Base-by-base conservation (phyloP, 208 protist species). In the Leptomonas pyrrhocoris region DNA sequence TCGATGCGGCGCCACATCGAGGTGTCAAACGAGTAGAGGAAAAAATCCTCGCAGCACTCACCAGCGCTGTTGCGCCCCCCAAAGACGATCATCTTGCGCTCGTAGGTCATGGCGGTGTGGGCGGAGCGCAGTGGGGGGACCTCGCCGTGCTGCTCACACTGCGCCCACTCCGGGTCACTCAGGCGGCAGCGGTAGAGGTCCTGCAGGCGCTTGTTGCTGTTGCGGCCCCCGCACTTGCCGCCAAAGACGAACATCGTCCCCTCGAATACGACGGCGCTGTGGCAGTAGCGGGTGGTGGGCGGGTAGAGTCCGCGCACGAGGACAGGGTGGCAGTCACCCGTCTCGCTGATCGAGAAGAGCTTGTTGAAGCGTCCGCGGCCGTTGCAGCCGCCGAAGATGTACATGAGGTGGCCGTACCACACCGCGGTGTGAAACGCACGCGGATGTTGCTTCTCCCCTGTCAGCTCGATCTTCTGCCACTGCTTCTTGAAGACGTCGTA, bases 321-420 rank as follows among this genome's bases (percentile, higher is more conserved):
- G 21, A 79, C 68, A 11, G 49, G 53, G 49, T 40, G 23, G 67
- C 88, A 90, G 15, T 65, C 27, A 8, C 89, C 87, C 16, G 84
- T 58, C 34, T 81, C 77, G 62, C 77, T 80, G 74, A 92, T 93
- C 74, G 76, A 85, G 74, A 92, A 94, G 74, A 96, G 86, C 51
- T 85, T 84, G 62, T 94, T 93, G 74, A 94, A 96, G 30, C 92
- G 83, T 0, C 89, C 87, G 6, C 84, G 73, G 36, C 89, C 89
- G 73, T 94, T 96, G 70, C 92, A 96, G 31, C 92, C 92, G 27
- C 92, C 92, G 69, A 96, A 96, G 38, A 94, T 81, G 69, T 85
- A 93, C 75, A 94, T 88, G 38, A 57, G 30, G 16, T 79, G 74
- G 58, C 73, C 73, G 55, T 94, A 81, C 74, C 82, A 93, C 23